These are phyloP conservation scores for Erythrophleum fordii DNA, from an alignment of 306 rosid genomes.

Conservation along the genomic window DNA sequence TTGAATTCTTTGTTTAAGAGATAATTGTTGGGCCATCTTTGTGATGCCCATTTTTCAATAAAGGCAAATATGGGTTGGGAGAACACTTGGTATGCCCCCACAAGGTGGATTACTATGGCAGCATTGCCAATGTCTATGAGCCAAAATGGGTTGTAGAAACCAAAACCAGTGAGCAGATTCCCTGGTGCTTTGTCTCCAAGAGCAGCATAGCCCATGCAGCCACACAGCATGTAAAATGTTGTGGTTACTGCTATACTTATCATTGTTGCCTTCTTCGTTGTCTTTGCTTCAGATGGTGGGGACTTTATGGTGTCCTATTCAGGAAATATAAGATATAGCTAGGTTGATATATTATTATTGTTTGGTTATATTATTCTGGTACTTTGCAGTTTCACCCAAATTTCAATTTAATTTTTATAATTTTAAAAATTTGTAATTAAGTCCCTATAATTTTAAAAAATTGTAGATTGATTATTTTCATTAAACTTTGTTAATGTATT, in stretches of 20 bases:
- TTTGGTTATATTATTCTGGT: too few species aligned
- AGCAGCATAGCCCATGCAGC: constrained; percentile 77
- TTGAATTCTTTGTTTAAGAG: constrained; percentile 33
- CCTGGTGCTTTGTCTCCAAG: constrained; percentile 71
- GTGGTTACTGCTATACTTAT: constrained; percentile 65
- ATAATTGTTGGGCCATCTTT: constrained; percentile 47
- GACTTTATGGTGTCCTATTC: constrained; percentile 69
- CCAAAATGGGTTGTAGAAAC: constrained; percentile 70
- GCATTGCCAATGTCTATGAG: constrained; percentile 71
- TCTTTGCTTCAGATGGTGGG: constrained; percentile 79
- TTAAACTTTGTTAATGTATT: too few species aligned
- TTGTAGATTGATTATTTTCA: too few species aligned
- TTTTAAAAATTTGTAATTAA: too few species aligned
- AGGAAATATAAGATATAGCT: too few species aligned
- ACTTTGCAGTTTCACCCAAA: too few species aligned
- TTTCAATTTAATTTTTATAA: too few species aligned
- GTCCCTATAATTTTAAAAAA: too few species aligned
- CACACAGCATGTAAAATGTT: constrained; percentile 73
- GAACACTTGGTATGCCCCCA: constrained; percentile 84
- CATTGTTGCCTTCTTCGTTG: constrained; percentile 68
- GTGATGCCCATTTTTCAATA: constrained; percentile 49
- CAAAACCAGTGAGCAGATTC: constrained; percentile 81
- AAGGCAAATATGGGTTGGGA: constrained; percentile 76
- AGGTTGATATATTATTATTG: too few species aligned
- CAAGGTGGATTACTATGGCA: constrained; percentile 69